Evolutionary conservation across 164 flowering plant species (phyloP).

Genomic region (Echeveria elegans): DNA sequence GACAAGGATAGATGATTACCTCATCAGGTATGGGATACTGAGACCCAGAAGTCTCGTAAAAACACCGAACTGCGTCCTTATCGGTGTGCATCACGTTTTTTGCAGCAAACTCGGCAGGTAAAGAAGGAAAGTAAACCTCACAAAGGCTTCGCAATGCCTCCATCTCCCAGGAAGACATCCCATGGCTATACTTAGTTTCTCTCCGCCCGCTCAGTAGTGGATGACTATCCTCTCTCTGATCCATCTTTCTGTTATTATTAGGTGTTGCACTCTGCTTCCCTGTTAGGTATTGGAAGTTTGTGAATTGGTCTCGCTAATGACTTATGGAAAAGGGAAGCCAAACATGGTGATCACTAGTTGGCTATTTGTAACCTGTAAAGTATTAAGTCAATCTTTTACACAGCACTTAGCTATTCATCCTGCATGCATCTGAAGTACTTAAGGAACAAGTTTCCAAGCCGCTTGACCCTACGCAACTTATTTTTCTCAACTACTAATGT

Average conservation of each 20-base stretch:
- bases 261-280: not conserved
- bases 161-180: conserved; percentile 33
- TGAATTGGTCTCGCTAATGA: not conserved
- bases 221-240: conserved; percentile 20
- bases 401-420: not conserved
- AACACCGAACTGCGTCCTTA: conserved; percentile 20
- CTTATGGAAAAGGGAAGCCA: not conserved
- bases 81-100: conserved; percentile 12
- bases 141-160: conserved; percentile 33
- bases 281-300: not conserved
- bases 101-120: conserved; percentile 15
- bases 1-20: conserved; percentile 23
- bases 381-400: not conserved
- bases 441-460: not conserved
- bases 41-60: conserved; percentile 13
- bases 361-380: not conserved
- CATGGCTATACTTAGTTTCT: conserved; percentile 29
- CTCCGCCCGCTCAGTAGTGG: conserved; percentile 32
- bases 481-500: conserved; percentile 4
- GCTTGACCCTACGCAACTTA: not conserved
- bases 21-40: conserved; percentile 32
- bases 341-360: not conserved
- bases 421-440: not conserved
- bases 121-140: conserved; percentile 43
- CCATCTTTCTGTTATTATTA: not conserved